Conservation (phyloP, 768 basidiomycete genomes). For the Termitomyces sp. region DNA sequence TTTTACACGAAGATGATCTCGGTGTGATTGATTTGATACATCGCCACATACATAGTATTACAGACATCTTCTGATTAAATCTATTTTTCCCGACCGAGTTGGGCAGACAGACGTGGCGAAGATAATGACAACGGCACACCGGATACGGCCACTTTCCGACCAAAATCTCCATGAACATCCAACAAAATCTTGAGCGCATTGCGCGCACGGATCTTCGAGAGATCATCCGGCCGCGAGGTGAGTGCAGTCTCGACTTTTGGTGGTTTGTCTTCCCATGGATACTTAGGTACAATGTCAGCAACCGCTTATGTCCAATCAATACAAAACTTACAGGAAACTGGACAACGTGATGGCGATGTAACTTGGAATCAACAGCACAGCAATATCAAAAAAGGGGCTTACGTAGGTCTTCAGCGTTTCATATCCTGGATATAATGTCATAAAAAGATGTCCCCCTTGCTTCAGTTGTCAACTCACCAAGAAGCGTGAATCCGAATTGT, state of each 20-base stretch:
- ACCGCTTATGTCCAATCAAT: constrained; percentile 15
- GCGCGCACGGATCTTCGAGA: constrained; percentile 85
- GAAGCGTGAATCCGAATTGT: constrained; percentile 91
- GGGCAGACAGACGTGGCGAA: constrained; percentile 33
- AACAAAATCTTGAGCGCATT: constrained; percentile 92
- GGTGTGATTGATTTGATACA: constrained; percentile 16
- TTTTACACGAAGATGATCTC: constrained; percentile 18
- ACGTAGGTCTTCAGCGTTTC: constrained; percentile 42
- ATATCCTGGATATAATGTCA: constrained; percentile 28
- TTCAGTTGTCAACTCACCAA: constrained; percentile 34
- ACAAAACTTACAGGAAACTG: constrained; percentile 43
- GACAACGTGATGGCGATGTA: constrained; percentile 14
- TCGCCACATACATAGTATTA: constrained; percentile 14
- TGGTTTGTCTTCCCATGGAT: constrained; percentile 73
- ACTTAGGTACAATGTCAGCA: constrained; percentile 38
- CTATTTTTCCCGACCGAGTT: constrained; percentile 16
- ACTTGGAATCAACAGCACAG: not conserved
- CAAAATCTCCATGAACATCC: constrained; percentile 89
- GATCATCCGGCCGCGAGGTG: constrained; percentile 70
- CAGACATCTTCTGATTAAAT: constrained; percentile 9
- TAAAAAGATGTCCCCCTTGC: constrained; percentile 4
- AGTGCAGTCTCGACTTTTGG: constrained; percentile 65
- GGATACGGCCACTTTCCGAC: constrained; percentile 46
- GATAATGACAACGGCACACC: constrained; percentile 34
- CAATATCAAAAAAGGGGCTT: constrained; percentile 19